Evolutionary conservation across 1,284 basidiomycete species (phyloP), one percentile per base, ranked within the genome.

Genomic region (Cryptococcus sp.): DNA sequence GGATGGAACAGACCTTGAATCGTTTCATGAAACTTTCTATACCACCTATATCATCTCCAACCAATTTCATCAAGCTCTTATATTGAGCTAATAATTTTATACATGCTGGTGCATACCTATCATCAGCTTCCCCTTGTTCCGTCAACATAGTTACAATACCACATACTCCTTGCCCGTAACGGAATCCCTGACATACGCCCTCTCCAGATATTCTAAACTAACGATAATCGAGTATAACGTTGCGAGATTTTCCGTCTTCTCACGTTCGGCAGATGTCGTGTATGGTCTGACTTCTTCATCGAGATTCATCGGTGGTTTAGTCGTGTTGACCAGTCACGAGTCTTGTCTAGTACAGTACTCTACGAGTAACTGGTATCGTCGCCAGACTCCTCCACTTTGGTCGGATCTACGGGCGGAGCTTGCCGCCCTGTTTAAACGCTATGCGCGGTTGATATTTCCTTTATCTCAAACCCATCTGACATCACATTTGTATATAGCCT

Each of bases 21-120:
- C 86, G 83, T 52, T 80, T 79, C 91, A 97, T 97, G 75, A 98
- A 98, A 37, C 85, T 81, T 62, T 94, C 91, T 22, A 94, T 80
- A 21, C 83, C 86, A n/a, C 72, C 74, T 24, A 94, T 86, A 32
- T 87, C 86, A 53, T 91, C 86, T 21, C 85, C 85, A 13, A 98
- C 86, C 36, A 98, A 82, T 76, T 93, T 97, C 61, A 93, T 79
- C 82, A 96, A 87, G 2, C 91, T 96, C 82, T 97, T 97, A 79
- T 93, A 98, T 76, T 98, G 93, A 14, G 88, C 90, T 9, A 98
- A 76, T 18, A 98, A 77, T 43, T 90, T 82, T 16, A 89, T 91
- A 71, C 94, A 98, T 58, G 91, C 91, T 53, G 91, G 92, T 53
- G 91, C 92, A 75, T 98, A 98, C 79, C 91, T 93, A 47, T 1